Evolutionary conservation across 1,139 yeast species (phyloP).

Genomic region (Citeromyces hawaiiensis): DNA sequence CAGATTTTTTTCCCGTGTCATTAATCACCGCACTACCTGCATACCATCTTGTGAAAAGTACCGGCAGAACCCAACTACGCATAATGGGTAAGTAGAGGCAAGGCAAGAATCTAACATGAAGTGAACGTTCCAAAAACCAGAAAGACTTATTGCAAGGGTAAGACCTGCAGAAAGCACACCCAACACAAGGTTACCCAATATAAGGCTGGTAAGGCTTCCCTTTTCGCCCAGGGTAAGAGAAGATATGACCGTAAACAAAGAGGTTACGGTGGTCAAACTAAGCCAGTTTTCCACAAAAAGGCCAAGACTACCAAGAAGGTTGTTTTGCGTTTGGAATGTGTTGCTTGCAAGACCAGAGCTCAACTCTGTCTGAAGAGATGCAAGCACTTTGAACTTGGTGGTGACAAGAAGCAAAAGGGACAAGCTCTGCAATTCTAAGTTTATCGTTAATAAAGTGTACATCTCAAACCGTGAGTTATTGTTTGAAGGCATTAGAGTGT

Average conservation of each 20-base stretch:
- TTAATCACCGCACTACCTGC: background rate
- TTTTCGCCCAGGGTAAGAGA: slow-evolving; percentile 99
- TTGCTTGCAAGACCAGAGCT: slow-evolving; percentile 96
- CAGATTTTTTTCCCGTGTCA: background rate
- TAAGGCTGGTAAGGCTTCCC: slow-evolving; percentile 99
- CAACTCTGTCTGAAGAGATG: slow-evolving; percentile 98
- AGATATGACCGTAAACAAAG: slow-evolving; percentile 99
- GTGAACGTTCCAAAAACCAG: slow-evolving; percentile 99
- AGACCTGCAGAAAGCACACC: slow-evolving; percentile 98
- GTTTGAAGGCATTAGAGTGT: background rate
- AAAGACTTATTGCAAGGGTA: slow-evolving; percentile 99
- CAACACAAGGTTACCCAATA: slow-evolving; percentile 99
- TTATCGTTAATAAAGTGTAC: slow-evolving; percentile 1
- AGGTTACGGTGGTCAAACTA: slow-evolving; percentile 99
- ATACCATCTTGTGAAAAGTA: background rate
- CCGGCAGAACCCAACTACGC: background rate
- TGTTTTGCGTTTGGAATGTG: slow-evolving; percentile 98
- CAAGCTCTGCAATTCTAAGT: slow-evolving; percentile 22
- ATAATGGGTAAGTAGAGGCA: slow-evolving; percentile 1
- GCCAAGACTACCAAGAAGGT: slow-evolving; percentile 99
- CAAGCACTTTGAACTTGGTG: slow-evolving; percentile 99
- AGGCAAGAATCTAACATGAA: slow-evolving; percentile 14
- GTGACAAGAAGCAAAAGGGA: slow-evolving; percentile 99
- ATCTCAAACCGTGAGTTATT: background rate
- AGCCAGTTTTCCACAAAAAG: slow-evolving; percentile 99